Evolutionary conservation across 2,329 filamentous ascomycete species (phyloP), one percentile per base, ranked within the genome.

Genomic region (Didymosphaeria variabile): DNA sequence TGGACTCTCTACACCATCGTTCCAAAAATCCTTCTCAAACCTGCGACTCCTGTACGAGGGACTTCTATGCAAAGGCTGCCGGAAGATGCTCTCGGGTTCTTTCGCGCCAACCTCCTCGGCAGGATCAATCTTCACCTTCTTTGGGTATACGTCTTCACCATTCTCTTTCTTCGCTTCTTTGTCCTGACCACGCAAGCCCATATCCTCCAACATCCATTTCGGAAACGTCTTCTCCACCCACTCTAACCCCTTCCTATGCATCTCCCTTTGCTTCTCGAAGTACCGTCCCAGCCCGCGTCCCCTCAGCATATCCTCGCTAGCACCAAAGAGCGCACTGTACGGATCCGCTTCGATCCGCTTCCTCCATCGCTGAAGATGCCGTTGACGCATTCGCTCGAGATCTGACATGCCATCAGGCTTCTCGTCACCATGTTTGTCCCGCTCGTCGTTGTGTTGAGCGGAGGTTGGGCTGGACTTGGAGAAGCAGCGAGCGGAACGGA

Each of bases 321-420:
- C 78, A 2, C 80, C 81, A 57, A 82, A 82, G 34, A 82, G 66
- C 9, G 78, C 74, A 55, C 76, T 72, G 56, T 83, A 82, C 12
- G 81, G 80, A 57, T 82, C 77, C 19, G 76, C 68, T 42, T 79
- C 72, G 36, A 82, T 53, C 29, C 65, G 61, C 62, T 63, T 68
- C 60, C 66, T 72, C 74, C 72, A 77, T n/a, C 57, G 65, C 21
- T 64, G 62, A 34, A 72, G 71, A 36, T 73, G 68, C 44, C 71
- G 69, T 19, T 72, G 45, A 47, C 73, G 73, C 42, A 70, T 57
- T 73, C 74, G 76, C 47, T 77, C 69, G 13, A 71, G 63, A 34
- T 72, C 67, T 12, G 73, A 70, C 59, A 75, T 65, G 45, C 67
- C 67, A 9, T 63, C 53, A 31, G 73, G 70, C 8, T 67, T 66